A percentile compares a stretch with the other conserved stretches of the same genome.
Conservation (phyloP, 2,329 filamentous ascomycete genomes). For the Dothiorella sarmentorum region DNA sequence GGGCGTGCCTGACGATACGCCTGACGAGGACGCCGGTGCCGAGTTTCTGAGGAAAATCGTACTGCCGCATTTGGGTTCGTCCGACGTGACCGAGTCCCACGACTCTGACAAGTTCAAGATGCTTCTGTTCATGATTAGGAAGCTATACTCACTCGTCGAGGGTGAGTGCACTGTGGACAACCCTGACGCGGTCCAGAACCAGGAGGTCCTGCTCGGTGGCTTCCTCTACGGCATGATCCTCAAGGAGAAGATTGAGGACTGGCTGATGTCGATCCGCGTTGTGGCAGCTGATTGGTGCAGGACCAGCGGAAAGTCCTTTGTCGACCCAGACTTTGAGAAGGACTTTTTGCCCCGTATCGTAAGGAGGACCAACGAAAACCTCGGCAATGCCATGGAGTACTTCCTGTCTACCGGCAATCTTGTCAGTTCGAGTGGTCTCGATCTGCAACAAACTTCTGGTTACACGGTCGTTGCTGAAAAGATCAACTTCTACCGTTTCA, state of each 20-base stretch:
- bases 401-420: slow-evolving; percentile 96
- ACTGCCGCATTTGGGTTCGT: slow-evolving; percentile 83
- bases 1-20: slow-evolving; percentile 76
- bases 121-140: slow-evolving; percentile 92
- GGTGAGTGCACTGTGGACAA: slow-evolving; percentile 94
- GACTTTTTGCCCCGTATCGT: slow-evolving; percentile 80
- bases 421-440: slow-evolving; percentile 83
- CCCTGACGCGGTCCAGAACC: slow-evolving; percentile 92
- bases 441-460: slow-evolving; percentile 90
- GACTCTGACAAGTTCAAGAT: slow-evolving; percentile 91
- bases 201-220: slow-evolving; percentile 89
- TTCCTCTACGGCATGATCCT: slow-evolving; percentile 93
- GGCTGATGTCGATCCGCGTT: slow-evolving; percentile 63
- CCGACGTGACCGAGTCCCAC: slow-evolving; percentile 77
- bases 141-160: slow-evolving; percentile 88
- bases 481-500: slow-evolving; percentile 97
- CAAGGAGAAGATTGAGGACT: slow-evolving; percentile 91
- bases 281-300: slow-evolving; percentile 55
- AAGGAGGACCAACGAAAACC: slow-evolving; percentile 77
- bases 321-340: slow-evolving; percentile 70
- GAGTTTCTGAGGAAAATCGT: slow-evolving; percentile 90
- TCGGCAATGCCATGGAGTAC: slow-evolving; percentile 85
- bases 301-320: slow-evolving; percentile 58
- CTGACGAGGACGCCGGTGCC: slow-evolving; percentile 82
- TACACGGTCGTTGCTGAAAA: slow-evolving; percentile 98